Evolutionary conservation across 768 basidiomycete genomes (phyloP).

Genomic region (Porphyrellus cyaneotinctus): DNA sequence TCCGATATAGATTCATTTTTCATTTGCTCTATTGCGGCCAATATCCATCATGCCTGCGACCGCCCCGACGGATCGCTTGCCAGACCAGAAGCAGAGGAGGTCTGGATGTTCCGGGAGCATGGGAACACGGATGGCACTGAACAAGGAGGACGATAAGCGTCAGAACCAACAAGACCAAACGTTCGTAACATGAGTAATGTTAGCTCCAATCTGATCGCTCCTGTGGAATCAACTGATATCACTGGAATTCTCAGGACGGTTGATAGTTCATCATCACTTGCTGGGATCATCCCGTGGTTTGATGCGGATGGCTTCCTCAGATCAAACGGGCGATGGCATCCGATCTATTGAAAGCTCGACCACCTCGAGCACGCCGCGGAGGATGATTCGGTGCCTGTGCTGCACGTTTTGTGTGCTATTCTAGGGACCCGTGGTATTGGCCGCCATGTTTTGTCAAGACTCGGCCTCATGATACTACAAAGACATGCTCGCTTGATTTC

Average conservation of each 20-base stretch:
- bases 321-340: neutral
- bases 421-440: neutral
- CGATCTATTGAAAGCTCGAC: neutral
- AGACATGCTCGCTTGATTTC: neutral
- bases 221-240: neutral
- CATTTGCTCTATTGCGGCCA: no score
- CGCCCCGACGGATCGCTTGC: no score
- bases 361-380: neutral
- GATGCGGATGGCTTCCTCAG: neutral
- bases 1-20: no score
- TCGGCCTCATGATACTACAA: neutral
- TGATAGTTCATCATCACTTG: conserved; percentile 6
- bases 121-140: conserved; percentile 1
- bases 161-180: neutral
- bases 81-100: no score
- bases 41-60: no score
- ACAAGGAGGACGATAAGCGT: neutral
- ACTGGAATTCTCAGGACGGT: conserved; percentile 2
- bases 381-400: neutral
- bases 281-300: neutral
- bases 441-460: neutral
- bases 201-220: neutral
- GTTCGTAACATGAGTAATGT: neutral
- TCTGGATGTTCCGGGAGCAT: neutral
- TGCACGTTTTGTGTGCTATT: neutral